Evolutionary conservation across 2,329 filamentous ascomycete species (phyloP), one percentile per base, ranked within the genome.

Genomic region (Colletotrichum sp.): DNA sequence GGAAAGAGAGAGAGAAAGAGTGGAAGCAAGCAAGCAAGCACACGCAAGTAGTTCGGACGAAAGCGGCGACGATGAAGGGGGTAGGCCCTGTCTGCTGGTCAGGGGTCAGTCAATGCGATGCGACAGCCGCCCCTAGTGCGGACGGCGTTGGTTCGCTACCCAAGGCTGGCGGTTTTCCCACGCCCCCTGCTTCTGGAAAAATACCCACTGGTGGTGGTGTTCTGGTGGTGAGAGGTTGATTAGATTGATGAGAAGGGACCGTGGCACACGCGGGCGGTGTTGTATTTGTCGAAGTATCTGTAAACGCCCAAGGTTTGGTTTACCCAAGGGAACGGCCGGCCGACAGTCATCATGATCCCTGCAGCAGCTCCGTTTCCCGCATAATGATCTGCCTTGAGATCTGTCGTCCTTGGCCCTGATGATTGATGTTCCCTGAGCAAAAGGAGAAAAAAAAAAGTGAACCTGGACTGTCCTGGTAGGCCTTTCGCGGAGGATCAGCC

Each of bases 71-170:
- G 58, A 28, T 22, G 39, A 55, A 64, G 58, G 56, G 36, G 39
- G 10, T n/a, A 43, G 22, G 56, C 70, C 73, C 56, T 75, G 70
- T 64, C 70, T 32, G 43, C 43, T 48, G 43, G 22, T 68, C 73
- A 73, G 71, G 70, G 71, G 74, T 39, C 55, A 39, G 70, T 75
- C 70, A 75, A 75, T 75, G 70, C 74, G 74, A 73, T 75, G 64
- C 73, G 56, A 68, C 70, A 73, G 64, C 64, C 70, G 73, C 73
- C 73, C 70, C 70, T 73, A 68, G 73, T 73, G 36, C 56, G 65
- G 70, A 30, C 39, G 65, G 56, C 67, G 67, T 68, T 48, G 64
- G 34, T 22, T 65, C 60, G 66, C 52, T 69, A n/a, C 52, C 36
- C 32, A 52, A 52, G 43, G 27, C 30, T 34, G 9, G 39, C 34